Evolutionary conservation across 768 basidiomycete species (phyloP), one percentile per base, ranked within the genome.

Genomic region (Dioszegia crocea): DNA sequence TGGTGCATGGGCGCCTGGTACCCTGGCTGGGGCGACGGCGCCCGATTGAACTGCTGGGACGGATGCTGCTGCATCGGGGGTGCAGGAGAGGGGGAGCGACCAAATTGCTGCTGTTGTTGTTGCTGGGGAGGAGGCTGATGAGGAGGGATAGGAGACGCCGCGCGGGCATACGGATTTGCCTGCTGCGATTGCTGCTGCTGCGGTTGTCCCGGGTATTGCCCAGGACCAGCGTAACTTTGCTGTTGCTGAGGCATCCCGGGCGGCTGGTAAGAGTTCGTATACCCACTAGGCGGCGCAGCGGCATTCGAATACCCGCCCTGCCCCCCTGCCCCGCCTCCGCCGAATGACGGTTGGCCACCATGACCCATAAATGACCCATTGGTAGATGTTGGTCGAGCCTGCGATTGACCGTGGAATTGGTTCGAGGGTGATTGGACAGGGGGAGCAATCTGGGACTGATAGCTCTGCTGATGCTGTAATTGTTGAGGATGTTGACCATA

Each of bases 231-330:
- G 33, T 44, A 40, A 9, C 30, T 39, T 41, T 55, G 62, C 10
- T 55, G 49, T 41, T 61, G 65, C 48, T 78, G 78, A 3, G 78
- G 76, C 0, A 72, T 66, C 54, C 79, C 81, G 46, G 79, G 81
- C 63, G 79, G 68, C 11, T 29, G 41, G 38, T 66, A 63, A 16
- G 73, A 68, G n/a, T 79, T 76, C 26, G 80, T 75, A 17, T 61
- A 67, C 36, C 57, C 39, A 53, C 29, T 58, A 21, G 51, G 57
- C 30, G 56, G 50, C 33, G 65, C 64, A 14, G 50, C 27, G 33
- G 47, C 31, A 49, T 59, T 54, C 5, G 30, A 41, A 10, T 60
- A 52, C n/a, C 44, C 51, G 23, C 46, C 46, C n/a, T 46, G 43
- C 9, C n/a, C n/a, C n/a, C n/a, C n/a, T n/a, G 36, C 36, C 36